Evolutionary conservation across 2,329 filamentous ascomycete genomes (phyloP).

Genomic region (Fusarium domesticum): DNA sequence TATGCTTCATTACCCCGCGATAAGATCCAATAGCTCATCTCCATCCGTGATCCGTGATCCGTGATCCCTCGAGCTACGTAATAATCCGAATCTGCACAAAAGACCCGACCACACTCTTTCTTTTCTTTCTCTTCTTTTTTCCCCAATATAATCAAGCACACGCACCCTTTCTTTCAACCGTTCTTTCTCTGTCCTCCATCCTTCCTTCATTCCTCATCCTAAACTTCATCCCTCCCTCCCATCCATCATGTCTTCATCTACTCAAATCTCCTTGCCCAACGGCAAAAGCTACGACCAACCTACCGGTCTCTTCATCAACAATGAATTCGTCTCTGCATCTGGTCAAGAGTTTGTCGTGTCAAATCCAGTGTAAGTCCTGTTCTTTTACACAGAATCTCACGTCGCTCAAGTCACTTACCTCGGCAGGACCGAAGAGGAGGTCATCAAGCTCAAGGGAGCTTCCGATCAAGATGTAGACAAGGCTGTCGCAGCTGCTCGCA

Average conservation of each 20-base stretch:
- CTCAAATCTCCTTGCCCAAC: slow-evolving; percentile 25
- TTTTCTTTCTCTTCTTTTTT: not conserved
- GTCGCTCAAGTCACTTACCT: too few relatives aligned
- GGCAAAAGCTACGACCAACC: slow-evolving; percentile 39
- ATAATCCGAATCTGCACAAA: not conserved
- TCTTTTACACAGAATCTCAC: accelerated
- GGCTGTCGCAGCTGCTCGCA: slow-evolving; percentile 21
- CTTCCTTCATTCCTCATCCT: not conserved
- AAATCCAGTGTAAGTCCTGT: slow-evolving; percentile 17
- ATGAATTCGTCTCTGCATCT: slow-evolving; percentile 24
- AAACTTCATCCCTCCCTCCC: not conserved
- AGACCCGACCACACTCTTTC: not conserved
- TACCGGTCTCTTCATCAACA: slow-evolving; percentile 30
- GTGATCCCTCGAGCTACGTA: too few relatives aligned
- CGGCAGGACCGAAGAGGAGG: slow-evolving; percentile 23
- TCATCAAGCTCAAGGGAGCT: slow-evolving; percentile 21
- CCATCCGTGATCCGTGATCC: too few relatives aligned
- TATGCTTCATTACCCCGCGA: too few relatives aligned
- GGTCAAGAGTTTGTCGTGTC: slow-evolving; percentile 23
- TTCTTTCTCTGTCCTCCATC: not conserved
- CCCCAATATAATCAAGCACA: not conserved
- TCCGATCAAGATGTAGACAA: slow-evolving; percentile 22
- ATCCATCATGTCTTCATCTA: slow-evolving; percentile 15
- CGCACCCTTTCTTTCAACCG: not conserved
- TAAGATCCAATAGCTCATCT: too few relatives aligned